A percentile compares a stretch with the other conserved stretches of the same genome.
These are phyloP conservation scores for Neotropicomus parvogracilis DNA, from an alignment of 1,284 basidiomycete genomes.

Conservation along the genomic window DNA sequence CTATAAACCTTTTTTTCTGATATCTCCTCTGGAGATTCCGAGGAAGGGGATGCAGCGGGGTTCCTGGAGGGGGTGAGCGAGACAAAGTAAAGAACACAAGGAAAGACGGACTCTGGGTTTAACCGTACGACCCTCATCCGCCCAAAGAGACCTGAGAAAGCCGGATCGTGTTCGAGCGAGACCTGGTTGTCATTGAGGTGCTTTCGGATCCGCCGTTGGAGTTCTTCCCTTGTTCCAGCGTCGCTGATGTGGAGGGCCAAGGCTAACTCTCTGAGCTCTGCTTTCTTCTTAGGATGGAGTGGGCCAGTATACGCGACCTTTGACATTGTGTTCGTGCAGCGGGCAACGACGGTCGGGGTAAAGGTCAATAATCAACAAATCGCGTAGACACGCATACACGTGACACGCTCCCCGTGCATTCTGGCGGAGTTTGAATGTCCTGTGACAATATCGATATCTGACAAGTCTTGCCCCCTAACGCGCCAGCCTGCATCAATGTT, in stretches of 20 bases:
- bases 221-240: slow-evolving; percentile 57
- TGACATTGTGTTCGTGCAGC: slow-evolving; percentile 23
- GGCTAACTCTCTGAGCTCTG: slow-evolving; percentile 58
- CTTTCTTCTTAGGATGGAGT: slow-evolving; percentile 57
- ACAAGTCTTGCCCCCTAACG: too few relatives aligned
- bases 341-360: slow-evolving; percentile 6
- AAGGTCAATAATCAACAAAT: slow-evolving; percentile 28
- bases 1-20: slow-evolving; percentile 20
- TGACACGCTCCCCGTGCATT: slow-evolving; percentile 13
- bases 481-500: too few relatives aligned
- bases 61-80: slow-evolving; percentile 20
- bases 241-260: slow-evolving; percentile 47
- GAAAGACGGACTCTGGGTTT: slow-evolving; percentile 11
- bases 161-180: slow-evolving; percentile 49
- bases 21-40: slow-evolving; percentile 15
- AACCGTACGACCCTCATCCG: slow-evolving; percentile 41
- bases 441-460: too few relatives aligned
- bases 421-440: too few relatives aligned
- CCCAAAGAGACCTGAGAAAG: slow-evolving; percentile 51
- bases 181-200: slow-evolving; percentile 52
- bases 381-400: slow-evolving; percentile 29
- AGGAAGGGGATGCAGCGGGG: slow-evolving; percentile 16
- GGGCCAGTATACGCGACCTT: slow-evolving; percentile 40
- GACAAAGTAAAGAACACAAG: not conserved
- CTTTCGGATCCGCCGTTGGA: slow-evolving; percentile 54